These are phyloP conservation scores for Plasmodium yoelii DNA, from an alignment of 169 alveolate species.

Conservation along the genomic window DNA sequence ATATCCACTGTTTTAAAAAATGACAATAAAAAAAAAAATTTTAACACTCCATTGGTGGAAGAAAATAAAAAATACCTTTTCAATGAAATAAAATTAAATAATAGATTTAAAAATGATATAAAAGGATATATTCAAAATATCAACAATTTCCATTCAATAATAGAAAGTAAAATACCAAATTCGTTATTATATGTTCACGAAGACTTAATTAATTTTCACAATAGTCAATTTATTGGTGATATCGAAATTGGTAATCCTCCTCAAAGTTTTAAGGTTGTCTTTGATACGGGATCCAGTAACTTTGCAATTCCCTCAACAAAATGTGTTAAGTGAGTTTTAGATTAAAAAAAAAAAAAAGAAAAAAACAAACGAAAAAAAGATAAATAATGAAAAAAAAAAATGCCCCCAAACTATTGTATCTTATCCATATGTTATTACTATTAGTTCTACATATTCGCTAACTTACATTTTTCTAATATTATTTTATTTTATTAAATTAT, in stretches of 20 bases:
- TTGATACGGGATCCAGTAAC: conserved; percentile 92
- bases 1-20: conserved; percentile 26
- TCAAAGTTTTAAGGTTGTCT: conserved; percentile 88
- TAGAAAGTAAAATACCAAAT: conserved; percentile 49
- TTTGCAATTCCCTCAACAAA: conserved; percentile 91
- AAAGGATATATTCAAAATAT: conserved; percentile 58
- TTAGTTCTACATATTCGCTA: not conserved
- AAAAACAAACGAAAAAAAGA: not conserved
- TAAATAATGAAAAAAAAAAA: not conserved
- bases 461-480: not conserved
- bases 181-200: conserved; percentile 76
- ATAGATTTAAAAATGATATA: conserved; percentile 58
- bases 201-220: conserved; percentile 89
- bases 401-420: not conserved
- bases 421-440: not conserved
- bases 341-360: not conserved
- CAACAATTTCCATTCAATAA: conserved; percentile 19
- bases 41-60: conserved; percentile 16
- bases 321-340: conserved; percentile 74
- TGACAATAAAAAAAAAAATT: conserved; percentile 6
- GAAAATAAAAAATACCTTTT: conserved; percentile 7
- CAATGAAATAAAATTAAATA: conserved; percentile 50
- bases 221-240: conserved; percentile 93
- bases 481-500: not conserved
- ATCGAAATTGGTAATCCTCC: conserved; percentile 92